Evolutionary conservation across 768 basidiomycete genomes (phyloP), one percentile per base, ranked within the genome.

Genomic region (Glaciozyma martinii): DNA sequence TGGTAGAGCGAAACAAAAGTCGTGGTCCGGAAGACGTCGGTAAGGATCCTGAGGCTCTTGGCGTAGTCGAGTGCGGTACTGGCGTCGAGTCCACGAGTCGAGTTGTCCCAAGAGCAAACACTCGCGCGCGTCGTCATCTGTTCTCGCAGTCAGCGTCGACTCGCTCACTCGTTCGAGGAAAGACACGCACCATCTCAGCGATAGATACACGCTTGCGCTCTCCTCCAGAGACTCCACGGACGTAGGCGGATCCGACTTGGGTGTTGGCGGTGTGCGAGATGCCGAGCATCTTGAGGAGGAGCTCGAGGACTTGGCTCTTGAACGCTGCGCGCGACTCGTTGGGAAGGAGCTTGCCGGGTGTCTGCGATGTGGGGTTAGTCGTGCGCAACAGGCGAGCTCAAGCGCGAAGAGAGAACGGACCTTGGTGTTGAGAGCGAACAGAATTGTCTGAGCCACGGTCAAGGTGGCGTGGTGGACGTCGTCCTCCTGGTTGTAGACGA

Each of bases 31-130:
- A 85, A 80, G 25, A 89, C 77, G 71, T 93, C 89, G 18, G 90
- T 91, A 81, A 88, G 84, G 37, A 89, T 78, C 19, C 89, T 81
- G 59, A 93, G 77, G 50, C 84, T 83, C 75, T 83, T 87, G 60
- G 82, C 83, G 70, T 88, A 91, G 73, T 93, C 90, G 55, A 91
- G 79, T 3, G 90, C 90, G 13, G 90, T 92, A 2, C 87, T 88
- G 75, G 62, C 56, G 66, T 89, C 87, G 54, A 89, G 78, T 30
- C 46, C 88, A 56, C 86, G 80, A 3, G 88, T 90, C 0, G 86
- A 86, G 74, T 86, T 88, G 60, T 74, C 75, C 76, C 76, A 80
- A 10, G 74, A 72, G 49, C 71, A 73, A 62, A 78, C 71, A 42
- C 71, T 71, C 27, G 75, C 76, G 72, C 33, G 74, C 54, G 23